Evolutionary conservation across 371 early-diverging fungal genomes (phyloP), one percentile per base, ranked within the genome.

Genomic region (Zychaea mexicana): DNA sequence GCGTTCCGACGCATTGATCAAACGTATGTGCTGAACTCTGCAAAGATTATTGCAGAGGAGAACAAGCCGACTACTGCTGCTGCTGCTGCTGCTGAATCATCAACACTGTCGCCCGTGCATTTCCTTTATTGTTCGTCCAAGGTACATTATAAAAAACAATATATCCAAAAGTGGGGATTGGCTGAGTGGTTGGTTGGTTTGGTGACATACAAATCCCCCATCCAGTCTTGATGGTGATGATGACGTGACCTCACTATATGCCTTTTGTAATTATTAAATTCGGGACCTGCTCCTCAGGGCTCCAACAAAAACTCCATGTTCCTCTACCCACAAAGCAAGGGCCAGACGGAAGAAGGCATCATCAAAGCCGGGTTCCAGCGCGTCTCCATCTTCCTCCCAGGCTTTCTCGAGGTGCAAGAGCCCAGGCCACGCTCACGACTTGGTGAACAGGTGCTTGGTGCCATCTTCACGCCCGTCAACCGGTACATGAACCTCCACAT

Each of bases 1-100:
- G 79, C 73, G 6, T 94, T 92, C 63, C 66, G 71, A 57, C 85
- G 83, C 65, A 88, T 93, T 58, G 94, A 93, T 62, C 92, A 92
- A 59, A 85, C 82, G 30, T 92, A 92, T 52, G 88, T 88, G 3
- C 57, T 92, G 7, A 79, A 86, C 32, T 74, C 90, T 13, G 90
- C 90, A 15, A 87, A 86, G 39, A 57, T 81, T 3, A 74, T 88
- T 52, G 81, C 77, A 45, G 87, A 82, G 78, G 83, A 86, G 46
- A 91, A 90, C 47, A 71, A 76, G 32, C 39, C 57, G n/a, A 5
- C 49, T 3, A 69, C 72, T 32, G 69, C 72, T 2, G 69, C 62
- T 56, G 17, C 19, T 10, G 55, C 68, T 1, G n/a, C n/a, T n/a
- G n/a, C n/a, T n/a, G n/a, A n/a, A n/a, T n/a, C n/a, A 66, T 24